Evolutionary conservation across 2,329 filamentous ascomycete genomes (phyloP).

Genomic region (Emergomyces africanus): DNA sequence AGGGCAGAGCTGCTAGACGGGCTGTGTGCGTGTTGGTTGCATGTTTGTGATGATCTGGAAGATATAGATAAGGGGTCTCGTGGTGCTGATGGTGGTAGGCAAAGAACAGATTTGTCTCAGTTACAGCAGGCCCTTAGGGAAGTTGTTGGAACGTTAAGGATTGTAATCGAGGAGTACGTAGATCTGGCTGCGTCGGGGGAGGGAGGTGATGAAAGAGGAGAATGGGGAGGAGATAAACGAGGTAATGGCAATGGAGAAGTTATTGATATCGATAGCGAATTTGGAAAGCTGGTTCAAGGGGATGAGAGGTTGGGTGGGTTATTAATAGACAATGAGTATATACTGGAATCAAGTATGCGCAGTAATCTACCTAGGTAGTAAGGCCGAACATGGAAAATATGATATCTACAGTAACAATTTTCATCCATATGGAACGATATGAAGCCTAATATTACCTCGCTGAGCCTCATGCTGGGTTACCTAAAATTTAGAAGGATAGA

Average conservation of each 20-base stretch:
- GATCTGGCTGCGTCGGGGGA: not conserved
- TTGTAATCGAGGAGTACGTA: slow-evolving; percentile 13
- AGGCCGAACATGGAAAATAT: not conserved
- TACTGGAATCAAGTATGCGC: not conserved
- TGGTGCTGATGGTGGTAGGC: not conserved
- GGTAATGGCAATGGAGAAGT: slow-evolving; percentile 14
- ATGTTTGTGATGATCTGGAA: slow-evolving; percentile 30
- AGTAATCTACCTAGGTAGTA: not conserved
- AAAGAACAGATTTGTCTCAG: slow-evolving; percentile 7
- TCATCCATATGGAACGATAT: not conserved
- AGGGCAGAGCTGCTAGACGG: slow-evolving; percentile 51
- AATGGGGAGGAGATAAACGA: slow-evolving; percentile 11
- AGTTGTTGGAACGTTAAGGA: slow-evolving; percentile 18
- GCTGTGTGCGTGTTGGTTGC: slow-evolving; percentile 51
- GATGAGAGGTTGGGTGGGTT: slow-evolving; percentile 22
- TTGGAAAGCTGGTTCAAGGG: slow-evolving; percentile 23
- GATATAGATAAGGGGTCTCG: not conserved
- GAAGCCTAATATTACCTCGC: not conserved
- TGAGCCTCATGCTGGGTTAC: not conserved
- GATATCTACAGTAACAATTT: not conserved
- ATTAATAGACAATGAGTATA: slow-evolving; percentile 8
- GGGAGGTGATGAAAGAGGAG: slow-evolving; percentile 1
- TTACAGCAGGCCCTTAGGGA: slow-evolving; percentile 19
- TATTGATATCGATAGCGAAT: slow-evolving; percentile 21
- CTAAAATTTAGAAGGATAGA: not conserved